Conservation (phyloP, 257 asterid genomes). For the Solanum sejunctum region DNA sequence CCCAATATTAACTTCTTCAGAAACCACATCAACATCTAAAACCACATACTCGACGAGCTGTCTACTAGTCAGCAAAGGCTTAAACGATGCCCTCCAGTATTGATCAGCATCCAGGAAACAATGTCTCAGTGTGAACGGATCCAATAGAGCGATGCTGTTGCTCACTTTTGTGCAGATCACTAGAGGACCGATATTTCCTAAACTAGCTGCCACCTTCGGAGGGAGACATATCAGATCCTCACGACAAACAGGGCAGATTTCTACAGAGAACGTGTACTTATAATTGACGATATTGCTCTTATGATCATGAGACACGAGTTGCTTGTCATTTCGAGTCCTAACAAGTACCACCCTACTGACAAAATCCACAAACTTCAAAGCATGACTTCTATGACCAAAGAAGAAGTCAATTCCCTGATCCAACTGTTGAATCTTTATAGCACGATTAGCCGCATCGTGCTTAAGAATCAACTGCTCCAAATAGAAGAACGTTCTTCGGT, state of each 20-base stretch:
- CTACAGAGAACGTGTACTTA: slow-evolving; percentile 38
- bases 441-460: slow-evolving; percentile 40
- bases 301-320: slow-evolving; percentile 38
- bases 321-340: slow-evolving; percentile 24
- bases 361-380: slow-evolving; percentile 31
- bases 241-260: slow-evolving; percentile 38
- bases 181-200: slow-evolving; percentile 41
- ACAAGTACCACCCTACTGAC: slow-evolving; percentile 29
- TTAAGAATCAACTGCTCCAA: slow-evolving; percentile 51
- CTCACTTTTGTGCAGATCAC: slow-evolving; percentile 28
- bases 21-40: slow-evolving; percentile 19
- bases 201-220: slow-evolving; percentile 19
- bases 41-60: slow-evolving; percentile 38
- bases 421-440: slow-evolving; percentile 41
- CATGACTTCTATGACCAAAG: slow-evolving; percentile 35
- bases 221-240: slow-evolving; percentile 51
- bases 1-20: slow-evolving; percentile 24
- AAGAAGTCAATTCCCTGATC: slow-evolving; percentile 43
- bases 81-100: slow-evolving; percentile 36
- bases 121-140: slow-evolving; percentile 31
- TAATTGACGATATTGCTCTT: slow-evolving; percentile 34
- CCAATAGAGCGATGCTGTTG: slow-evolving; percentile 28
- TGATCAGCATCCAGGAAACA: slow-evolving; percentile 34
- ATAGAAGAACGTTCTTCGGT: slow-evolving; percentile 44
- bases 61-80: slow-evolving; percentile 31